Evolutionary conservation across 1,284 basidiomycete genomes (phyloP).

Genomic region (Cryptococcus amylolentus): DNA sequence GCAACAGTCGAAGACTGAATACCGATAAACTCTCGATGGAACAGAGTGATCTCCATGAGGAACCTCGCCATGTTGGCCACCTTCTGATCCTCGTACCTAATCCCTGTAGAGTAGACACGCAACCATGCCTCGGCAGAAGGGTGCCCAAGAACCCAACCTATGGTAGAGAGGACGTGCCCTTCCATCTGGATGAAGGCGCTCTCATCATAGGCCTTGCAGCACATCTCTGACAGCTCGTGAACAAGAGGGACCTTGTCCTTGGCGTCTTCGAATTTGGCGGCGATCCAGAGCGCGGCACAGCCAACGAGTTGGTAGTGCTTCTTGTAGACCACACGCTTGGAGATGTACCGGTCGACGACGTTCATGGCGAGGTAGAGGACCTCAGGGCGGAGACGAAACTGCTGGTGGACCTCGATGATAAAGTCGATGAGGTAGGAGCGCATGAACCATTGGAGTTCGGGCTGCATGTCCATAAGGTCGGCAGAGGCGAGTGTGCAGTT

Average conservation of each 20-base stretch:
- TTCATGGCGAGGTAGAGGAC: slow-evolving; percentile 97
- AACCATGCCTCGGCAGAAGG: slow-evolving; percentile 98
- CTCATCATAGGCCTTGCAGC: slow-evolving; percentile 91
- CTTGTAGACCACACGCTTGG: slow-evolving; percentile 95
- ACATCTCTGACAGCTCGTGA: slow-evolving; percentile 88
- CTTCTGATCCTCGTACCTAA: slow-evolving; percentile 72
- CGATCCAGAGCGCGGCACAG: slow-evolving; percentile 97
- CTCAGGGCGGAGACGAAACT: slow-evolving; percentile 92
- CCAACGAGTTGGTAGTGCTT: slow-evolving; percentile 99
- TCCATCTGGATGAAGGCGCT: slow-evolving; percentile 95
- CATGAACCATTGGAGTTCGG: slow-evolving; percentile 97
- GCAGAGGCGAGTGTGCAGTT: slow-evolving; percentile 79
- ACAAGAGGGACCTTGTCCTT: slow-evolving; percentile 97
- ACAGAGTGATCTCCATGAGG: slow-evolving; percentile 96
- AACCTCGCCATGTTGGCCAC: slow-evolving; percentile 94
- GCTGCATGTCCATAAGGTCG: slow-evolving; percentile 97
- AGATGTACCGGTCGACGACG: slow-evolving; percentile 98
- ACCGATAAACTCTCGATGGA: slow-evolving; percentile 91
- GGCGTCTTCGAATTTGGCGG: slow-evolving; percentile 98
- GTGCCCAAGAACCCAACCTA: slow-evolving; percentile 95
- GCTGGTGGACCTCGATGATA: slow-evolving; percentile 96
- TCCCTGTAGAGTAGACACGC: slow-evolving; percentile 53
- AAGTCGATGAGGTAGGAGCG: slow-evolving; percentile 99
- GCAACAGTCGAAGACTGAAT: slow-evolving; percentile 83
- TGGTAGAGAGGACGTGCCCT: slow-evolving; percentile 91